A percentile compares a stretch with the other conserved stretches of the same genome.
These are phyloP conservation scores for Termitomyces sp. DNA, from an alignment of 768 basidiomycete species.

Conservation along the genomic window DNA sequence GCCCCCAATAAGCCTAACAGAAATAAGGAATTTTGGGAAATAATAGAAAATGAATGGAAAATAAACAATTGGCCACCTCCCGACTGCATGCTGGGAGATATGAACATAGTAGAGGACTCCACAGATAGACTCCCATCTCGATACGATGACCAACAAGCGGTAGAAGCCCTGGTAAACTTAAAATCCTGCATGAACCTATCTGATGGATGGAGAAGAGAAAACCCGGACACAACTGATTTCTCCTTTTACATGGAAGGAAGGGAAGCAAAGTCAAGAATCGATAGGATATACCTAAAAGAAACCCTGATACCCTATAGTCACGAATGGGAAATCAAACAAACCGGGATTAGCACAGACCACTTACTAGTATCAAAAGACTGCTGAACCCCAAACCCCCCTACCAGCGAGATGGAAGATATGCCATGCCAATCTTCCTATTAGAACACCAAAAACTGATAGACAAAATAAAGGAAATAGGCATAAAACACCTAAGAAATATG, in stretches of 20 bases:
- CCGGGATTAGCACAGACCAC: constrained; percentile 8
- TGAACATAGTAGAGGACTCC: no score
- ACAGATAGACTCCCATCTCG: no score
- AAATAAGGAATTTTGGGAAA: no score
- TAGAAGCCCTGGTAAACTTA: no score
- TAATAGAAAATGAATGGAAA: no score
- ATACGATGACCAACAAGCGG: no score
- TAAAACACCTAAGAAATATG: neutral
- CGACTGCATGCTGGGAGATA: no score
- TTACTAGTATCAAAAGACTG: neutral
- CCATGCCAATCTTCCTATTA: neutral
- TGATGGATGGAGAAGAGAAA: constrained; percentile 6
- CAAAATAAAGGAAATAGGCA: neutral
- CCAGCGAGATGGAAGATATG: neutral
- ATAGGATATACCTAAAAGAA: constrained; percentile 6
- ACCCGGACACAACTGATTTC: neutral
- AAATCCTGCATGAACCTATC: neutral
- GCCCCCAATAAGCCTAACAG: no score
- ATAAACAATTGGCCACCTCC: no score
- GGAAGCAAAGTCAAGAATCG: constrained; percentile 1
- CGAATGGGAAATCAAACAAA: constrained; percentile 4
- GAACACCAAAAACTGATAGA: neutral
- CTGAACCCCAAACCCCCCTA: neutral
- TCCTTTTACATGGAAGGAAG: neutral
- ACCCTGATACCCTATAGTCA: neutral